These are phyloP conservation scores for Mycena pura DNA, from an alignment of 768 basidiomycete genomes.

Conservation along the genomic window DNA sequence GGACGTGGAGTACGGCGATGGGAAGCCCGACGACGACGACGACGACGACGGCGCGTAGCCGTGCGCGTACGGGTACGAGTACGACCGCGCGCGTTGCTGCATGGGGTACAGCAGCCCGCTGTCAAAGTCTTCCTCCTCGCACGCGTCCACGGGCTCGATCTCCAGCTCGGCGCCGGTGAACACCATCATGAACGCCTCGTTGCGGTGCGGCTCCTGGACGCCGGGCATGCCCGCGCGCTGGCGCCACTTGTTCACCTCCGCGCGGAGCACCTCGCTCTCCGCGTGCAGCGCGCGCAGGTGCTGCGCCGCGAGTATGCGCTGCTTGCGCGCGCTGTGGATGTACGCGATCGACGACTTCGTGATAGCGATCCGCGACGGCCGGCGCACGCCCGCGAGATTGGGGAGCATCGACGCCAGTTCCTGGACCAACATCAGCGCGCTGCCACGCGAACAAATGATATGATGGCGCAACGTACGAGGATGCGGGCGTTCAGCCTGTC, in stretches of 20 bases:
- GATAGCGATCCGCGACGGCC: slow-evolving; percentile 80
- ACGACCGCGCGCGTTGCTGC: neutral
- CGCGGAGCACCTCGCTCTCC: slow-evolving; percentile 20
- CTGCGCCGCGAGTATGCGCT: slow-evolving; percentile 63
- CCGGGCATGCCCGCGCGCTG: slow-evolving; percentile 11
- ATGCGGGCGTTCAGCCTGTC: slow-evolving; percentile 79
- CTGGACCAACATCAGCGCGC: neutral
- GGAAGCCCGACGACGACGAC: neutral
- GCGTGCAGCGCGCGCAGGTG: slow-evolving; percentile 14
- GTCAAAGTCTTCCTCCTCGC: slow-evolving; percentile 22
- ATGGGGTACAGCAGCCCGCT: neutral
- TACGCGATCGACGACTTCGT: slow-evolving; percentile 79
- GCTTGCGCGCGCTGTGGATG: slow-evolving; percentile 63
- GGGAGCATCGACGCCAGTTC: slow-evolving; percentile 75
- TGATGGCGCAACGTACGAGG: slow-evolving; percentile 41
- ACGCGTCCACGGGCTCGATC: slow-evolving; percentile 16
- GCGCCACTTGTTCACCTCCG: slow-evolving; percentile 24
- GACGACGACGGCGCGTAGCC: too few relatives aligned
- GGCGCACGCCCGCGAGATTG: slow-evolving; percentile 68
- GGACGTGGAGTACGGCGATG: slow-evolving; percentile 12
- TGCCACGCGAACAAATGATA: neutral
- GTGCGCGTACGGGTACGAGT: neutral
- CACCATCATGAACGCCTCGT: slow-evolving; percentile 18
- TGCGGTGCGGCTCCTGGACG: slow-evolving; percentile 14
- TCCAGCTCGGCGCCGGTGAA: slow-evolving; percentile 23